Evolutionary conservation across 192 early-diverging fungal genomes (phyloP), one percentile per base, ranked within the genome.

Genomic region (Entomortierella beljakovae): DNA sequence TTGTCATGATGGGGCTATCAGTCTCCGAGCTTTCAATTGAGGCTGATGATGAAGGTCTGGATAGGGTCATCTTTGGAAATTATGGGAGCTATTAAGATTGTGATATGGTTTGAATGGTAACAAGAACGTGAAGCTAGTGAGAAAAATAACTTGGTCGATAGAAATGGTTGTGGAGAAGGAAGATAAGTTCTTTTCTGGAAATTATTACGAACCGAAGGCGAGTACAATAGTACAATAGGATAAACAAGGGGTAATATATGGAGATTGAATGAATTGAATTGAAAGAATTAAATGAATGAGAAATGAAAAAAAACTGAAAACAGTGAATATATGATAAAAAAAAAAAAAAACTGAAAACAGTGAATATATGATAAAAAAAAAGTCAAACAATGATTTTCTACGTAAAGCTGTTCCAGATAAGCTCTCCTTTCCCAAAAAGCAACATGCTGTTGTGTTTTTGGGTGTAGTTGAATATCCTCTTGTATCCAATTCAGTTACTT

Each of bases 1-100:
- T 61, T 9, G 58, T 61, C 60, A 61, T 61, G 60, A 62, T 52
- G 10, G 69, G 69, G 29, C 57, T 68, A 50, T 74, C 71, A 25
- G 61, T 33, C 13, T 74, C 71, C 32, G 71, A 74, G 57, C 57
- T 66, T 48, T 48, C 57, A 20, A 72, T 5, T 9, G 70, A 59
- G 54, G 59, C 70, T 35, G 6, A 66, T 38, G 52, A 55, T 4
- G 63, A 55, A 13, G 63, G 54, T 28, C 20, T 3, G 38, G 63
- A 55, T 23, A 63, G 6, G n/a, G 59, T 31, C 59, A 43, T 15
- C 2, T 26, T 11, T 1, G 18, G 35, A 6, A 38, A 11, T 25
- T 48, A 29, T 6, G 6, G 4, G 9, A 43, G 38, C 9, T 53
- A 8, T 15, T 43, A 43, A 11, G 42, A 43, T 18, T 8, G 18